phyloP scores from a whole-genome alignment of 2,329 filamentous ascomycete species.

The Pseudogymnoascus pannorum region DNA sequence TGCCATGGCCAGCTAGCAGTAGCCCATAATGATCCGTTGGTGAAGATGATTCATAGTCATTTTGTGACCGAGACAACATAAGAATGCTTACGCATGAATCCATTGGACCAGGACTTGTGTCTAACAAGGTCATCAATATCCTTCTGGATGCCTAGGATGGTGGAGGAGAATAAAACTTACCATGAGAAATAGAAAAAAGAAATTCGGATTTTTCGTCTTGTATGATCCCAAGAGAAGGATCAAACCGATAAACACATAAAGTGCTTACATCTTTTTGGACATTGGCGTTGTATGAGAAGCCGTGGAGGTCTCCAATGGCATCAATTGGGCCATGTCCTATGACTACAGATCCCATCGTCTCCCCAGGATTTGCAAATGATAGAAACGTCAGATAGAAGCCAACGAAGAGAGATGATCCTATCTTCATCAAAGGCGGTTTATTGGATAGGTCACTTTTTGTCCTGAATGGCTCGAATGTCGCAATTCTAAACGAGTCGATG shows the following conservation, averaged over 20 bases:
- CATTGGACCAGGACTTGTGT: background rate
- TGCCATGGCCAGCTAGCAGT: conserved; percentile 8
- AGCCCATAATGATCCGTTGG: conserved; percentile 1
- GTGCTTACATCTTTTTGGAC: background rate
- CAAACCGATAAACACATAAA: background rate
- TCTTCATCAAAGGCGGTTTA: background rate
- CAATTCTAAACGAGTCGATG: background rate
- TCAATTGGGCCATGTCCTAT: background rate
- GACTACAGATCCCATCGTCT: background rate
- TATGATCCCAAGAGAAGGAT: background rate
- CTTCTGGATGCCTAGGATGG: background rate
- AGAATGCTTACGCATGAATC: background rate
- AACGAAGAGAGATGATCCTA: background rate
- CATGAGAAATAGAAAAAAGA: background rate
- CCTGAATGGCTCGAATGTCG: background rate
- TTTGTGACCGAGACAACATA: background rate
- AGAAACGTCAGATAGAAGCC: background rate
- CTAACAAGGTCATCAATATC: background rate
- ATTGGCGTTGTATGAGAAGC: background rate
- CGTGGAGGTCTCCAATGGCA: background rate
- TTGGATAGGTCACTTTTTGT: background rate
- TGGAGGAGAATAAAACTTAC: background rate
- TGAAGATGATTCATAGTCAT: background rate
- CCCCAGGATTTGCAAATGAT: background rate
- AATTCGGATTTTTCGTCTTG: background rate